Evolutionary conservation across 225 moss, liverwort and hornwort species (phyloP).

Genomic region (Polytrichum formosum): DNA sequence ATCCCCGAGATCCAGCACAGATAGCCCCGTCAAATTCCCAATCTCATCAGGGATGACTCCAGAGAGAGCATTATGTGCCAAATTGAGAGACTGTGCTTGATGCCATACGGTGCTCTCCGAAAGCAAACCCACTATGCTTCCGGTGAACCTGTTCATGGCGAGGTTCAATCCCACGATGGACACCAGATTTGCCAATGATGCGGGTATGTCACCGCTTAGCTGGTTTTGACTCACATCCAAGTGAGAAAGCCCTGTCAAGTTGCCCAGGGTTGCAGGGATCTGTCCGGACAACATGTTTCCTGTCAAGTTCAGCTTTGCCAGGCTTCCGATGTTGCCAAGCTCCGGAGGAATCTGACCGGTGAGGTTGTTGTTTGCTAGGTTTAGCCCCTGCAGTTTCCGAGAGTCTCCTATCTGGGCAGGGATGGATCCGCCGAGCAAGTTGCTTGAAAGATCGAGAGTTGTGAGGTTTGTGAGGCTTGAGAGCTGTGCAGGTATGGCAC

Average conservation of each 20-base stretch:
- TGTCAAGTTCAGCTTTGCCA: conserved; percentile 50
- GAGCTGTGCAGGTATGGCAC: conserved; percentile 33
- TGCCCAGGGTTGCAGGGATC: conserved; percentile 42
- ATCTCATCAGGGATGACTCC: conserved; percentile 40
- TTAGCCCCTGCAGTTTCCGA: conserved; percentile 39
- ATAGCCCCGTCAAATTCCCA: conserved; percentile 45
- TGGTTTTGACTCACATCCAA: conserved; percentile 53
- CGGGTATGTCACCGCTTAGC: conserved; percentile 49
- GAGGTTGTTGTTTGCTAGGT: conserved; percentile 47
- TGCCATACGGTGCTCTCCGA: conserved; percentile 55
- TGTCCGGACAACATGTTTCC: conserved; percentile 43
- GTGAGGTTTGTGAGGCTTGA: conserved; percentile 36
- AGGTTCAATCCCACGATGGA: conserved; percentile 70
- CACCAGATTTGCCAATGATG: conserved; percentile 61
- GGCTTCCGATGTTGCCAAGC: conserved; percentile 46
- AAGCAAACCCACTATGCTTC: conserved; percentile 48
- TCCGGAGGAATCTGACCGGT: conserved; percentile 46
- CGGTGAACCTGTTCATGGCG: conserved; percentile 47
- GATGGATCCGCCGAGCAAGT: conserved; percentile 39
- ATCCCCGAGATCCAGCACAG: conserved; percentile 42
- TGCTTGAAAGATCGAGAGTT: conserved; percentile 30
- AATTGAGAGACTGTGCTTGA: conserved; percentile 47
- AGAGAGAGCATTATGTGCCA: conserved; percentile 45
- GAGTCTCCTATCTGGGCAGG: conserved; percentile 40
- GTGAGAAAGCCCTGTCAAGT: conserved; percentile 30